phyloP scores from a whole-genome alignment of 2,329 filamentous ascomycete genomes.

The Talaromyces sp. region DNA sequence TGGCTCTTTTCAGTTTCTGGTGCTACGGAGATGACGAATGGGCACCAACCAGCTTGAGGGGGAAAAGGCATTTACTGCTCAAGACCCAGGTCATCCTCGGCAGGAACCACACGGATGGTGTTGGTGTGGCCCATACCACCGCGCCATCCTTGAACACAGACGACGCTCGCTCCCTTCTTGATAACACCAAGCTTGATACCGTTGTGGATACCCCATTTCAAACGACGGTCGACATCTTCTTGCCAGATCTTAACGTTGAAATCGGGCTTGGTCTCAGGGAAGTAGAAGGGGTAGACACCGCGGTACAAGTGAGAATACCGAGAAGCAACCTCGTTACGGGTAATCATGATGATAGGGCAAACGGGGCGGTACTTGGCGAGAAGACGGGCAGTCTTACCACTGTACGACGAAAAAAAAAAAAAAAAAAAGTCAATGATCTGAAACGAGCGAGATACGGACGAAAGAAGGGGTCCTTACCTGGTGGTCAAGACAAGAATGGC shows the following conservation, averaged over 20 bases:
- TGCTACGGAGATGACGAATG: not conserved
- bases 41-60: not conserved
- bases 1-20: not conserved
- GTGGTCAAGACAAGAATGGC: conserved; percentile 96
- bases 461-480: conserved; percentile 51
- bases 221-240: conserved; percentile 94
- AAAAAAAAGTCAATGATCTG: conserved; percentile 23
- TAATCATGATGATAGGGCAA: conserved; percentile 99
- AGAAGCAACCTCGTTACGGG: conserved; percentile 75
- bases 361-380: conserved; percentile 98
- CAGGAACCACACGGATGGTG: conserved; percentile 53
- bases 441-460: not conserved
- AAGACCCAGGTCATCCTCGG: conserved; percentile 45
- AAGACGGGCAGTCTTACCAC: conserved; percentile 88
- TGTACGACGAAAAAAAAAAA: conserved; percentile 33
- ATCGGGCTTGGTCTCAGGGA: conserved; percentile 89
- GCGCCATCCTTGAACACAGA: conserved; percentile 66
- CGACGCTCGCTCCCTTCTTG: conserved; percentile 68
- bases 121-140: conserved; percentile 67
- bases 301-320: conserved; percentile 94
- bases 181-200: conserved; percentile 79
- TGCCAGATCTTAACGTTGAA: conserved; percentile 94
- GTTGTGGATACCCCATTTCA: conserved; percentile 92
- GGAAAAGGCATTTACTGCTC: conserved; percentile 15
- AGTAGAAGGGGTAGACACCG: conserved; percentile 96